A percentile compares a stretch with the other conserved stretches of the same genome.
These are phyloP conservation scores for Shiraia bambusicola DNA, from an alignment of 2,329 filamentous ascomycete species.

Conservation along the genomic window DNA sequence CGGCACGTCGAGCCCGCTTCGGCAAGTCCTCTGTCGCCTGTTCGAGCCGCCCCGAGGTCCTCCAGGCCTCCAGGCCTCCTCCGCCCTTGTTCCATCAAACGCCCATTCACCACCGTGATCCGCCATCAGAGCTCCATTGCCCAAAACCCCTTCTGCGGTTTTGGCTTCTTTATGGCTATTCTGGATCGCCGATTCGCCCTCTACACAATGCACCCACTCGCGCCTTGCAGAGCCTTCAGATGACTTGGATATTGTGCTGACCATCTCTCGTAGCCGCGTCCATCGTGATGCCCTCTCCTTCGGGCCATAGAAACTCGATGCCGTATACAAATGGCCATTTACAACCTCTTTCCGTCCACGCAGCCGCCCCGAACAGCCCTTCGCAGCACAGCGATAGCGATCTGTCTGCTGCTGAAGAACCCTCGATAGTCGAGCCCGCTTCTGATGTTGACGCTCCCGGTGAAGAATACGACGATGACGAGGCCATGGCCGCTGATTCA, in stretches of 20 bases:
- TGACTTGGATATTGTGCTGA: constrained; percentile 45
- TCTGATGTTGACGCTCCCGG: constrained; percentile 45
- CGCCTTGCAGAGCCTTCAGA: constrained; percentile 32
- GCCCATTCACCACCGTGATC: constrained; percentile 38
- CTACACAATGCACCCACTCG: constrained; percentile 41
- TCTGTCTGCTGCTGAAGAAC: constrained; percentile 69
- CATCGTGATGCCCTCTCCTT: constrained; percentile 63
- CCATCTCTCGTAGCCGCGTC: constrained; percentile 57
- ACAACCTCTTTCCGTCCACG: constrained; percentile 56
- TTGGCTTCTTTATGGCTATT: constrained; percentile 38
- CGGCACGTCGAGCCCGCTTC: constrained; percentile 16
- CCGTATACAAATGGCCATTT: constrained; percentile 68
- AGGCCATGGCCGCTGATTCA: constrained; percentile 48
- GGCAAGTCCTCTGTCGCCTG: constrained; percentile 15
- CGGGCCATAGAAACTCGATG: constrained; percentile 63
- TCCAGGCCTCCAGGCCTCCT: constrained; percentile 24
- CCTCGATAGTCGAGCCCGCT: constrained; percentile 46
- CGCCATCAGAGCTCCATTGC: constrained; percentile 45
- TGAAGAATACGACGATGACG: constrained; percentile 46
- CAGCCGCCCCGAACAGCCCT: constrained; percentile 47
- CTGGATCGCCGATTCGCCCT: constrained; percentile 47
- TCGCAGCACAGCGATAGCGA: constrained; percentile 70
- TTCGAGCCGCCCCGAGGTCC: constrained; percentile 14
- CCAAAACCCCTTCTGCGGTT: constrained; percentile 24
- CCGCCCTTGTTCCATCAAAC: constrained; percentile 31